Conservation (phyloP, 331 rosid species). For the Quercus lobata region DNA sequence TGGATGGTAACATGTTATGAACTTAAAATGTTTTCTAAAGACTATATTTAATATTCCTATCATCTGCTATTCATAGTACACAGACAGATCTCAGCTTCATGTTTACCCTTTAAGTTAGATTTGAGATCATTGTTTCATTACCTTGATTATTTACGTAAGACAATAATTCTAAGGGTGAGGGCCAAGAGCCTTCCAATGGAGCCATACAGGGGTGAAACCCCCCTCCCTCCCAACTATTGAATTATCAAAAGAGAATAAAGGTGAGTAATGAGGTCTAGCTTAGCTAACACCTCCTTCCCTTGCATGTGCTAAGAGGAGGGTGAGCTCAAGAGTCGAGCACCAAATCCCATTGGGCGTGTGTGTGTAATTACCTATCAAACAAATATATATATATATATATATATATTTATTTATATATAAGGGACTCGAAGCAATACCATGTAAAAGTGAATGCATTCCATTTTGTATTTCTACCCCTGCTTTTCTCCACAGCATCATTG, state of each 20-base stretch:
- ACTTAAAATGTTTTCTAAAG: neutral
- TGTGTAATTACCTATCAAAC: too few relatives aligned
- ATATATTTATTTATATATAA: neutral
- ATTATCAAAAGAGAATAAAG: too few relatives aligned
- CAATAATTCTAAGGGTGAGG: neutral
- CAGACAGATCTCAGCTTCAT: neutral
- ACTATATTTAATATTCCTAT: neutral
- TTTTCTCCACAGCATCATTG: neutral
- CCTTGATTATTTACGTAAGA: neutral
- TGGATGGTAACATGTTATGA: neutral
- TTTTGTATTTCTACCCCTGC: neutral
- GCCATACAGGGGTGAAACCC: too few relatives aligned
- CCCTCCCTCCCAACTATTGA: too few relatives aligned
- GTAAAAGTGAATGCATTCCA: neutral
- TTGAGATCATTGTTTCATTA: neutral
- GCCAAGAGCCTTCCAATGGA: too few relatives aligned
- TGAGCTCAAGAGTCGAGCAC: too few relatives aligned
- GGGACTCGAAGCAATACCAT: neutral
- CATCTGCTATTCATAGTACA: too few relatives aligned
- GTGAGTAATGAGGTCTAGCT: too few relatives aligned
- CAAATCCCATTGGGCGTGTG: too few relatives aligned
- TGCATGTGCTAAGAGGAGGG: too few relatives aligned
- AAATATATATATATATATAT: too few relatives aligned
- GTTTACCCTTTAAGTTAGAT: neutral
- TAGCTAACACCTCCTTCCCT: too few relatives aligned